Percentiles rank a stretch among this genome's conserved stretches.
These are phyloP conservation scores for Conticribra weissflogii DNA, from an alignment of 108 stramenopile species.

Conservation along the genomic window DNA sequence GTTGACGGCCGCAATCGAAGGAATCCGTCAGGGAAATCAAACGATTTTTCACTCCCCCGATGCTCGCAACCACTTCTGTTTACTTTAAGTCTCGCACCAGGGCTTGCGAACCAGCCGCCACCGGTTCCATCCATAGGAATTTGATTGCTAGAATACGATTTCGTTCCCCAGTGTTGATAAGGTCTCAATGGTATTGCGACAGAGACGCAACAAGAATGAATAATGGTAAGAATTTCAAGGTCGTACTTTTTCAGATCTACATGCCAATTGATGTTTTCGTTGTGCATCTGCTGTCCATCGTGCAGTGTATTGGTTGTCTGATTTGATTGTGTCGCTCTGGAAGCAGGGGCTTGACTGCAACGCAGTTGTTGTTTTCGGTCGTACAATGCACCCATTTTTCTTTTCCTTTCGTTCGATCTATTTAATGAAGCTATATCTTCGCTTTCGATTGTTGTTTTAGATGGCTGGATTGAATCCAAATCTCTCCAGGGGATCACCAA, in stretches of 20 bases:
- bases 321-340: background rate
- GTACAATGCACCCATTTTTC: background rate
- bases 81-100: constrained; percentile 41
- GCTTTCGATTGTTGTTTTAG: background rate
- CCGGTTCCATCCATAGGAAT: constrained; percentile 62
- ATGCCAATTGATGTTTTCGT: constrained; percentile 31
- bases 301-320: background rate
- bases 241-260: constrained; percentile 69
- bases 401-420: background rate
- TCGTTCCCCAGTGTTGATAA: constrained; percentile 56
- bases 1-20: constrained; percentile 61
- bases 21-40: constrained; percentile 16
- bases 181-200: constrained; percentile 55
- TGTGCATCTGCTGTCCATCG: background rate
- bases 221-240: constrained; percentile 53
- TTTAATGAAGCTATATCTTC: background rate
- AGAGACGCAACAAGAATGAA: constrained; percentile 38
- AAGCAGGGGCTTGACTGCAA: too few species aligned
- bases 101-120: constrained; percentile 4
- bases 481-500: constrained; percentile 29
- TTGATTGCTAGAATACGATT: constrained; percentile 44
- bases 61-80: background rate
- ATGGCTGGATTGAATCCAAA: background rate
- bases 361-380: too few species aligned
- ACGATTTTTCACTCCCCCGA: background rate